Evolutionary conservation across 371 early-diverging fungal species (phyloP).

Genomic region (Fennellomyces sp.): DNA sequence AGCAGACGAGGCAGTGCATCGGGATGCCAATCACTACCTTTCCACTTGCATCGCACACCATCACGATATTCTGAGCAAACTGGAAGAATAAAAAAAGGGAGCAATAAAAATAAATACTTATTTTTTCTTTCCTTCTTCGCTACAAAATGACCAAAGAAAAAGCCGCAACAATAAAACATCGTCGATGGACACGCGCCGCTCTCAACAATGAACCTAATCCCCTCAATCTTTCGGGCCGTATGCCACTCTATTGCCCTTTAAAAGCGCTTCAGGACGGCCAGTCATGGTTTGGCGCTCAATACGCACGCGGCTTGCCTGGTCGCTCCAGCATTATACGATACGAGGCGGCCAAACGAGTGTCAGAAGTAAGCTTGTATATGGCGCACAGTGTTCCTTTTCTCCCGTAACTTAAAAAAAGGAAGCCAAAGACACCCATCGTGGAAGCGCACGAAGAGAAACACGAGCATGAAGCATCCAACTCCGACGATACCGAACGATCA

Average conservation of each 20-base stretch:
- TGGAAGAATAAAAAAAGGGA: no score
- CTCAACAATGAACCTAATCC: background rate
- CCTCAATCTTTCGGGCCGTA: background rate
- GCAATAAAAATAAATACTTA: no score
- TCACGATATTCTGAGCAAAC: no score
- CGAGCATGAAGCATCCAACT: conserved; percentile 4
- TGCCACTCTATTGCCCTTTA: conserved; percentile 11
- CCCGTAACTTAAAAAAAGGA: background rate
- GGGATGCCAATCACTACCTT: conserved; percentile 93
- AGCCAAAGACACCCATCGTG: background rate
- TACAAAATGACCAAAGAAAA: conserved; percentile 5
- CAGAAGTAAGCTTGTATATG: conserved; percentile 5
- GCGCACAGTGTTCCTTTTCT: background rate
- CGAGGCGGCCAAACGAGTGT: conserved; percentile 4
- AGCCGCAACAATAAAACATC: background rate
- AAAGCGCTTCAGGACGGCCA: conserved; percentile 14
- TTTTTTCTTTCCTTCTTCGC: background rate
- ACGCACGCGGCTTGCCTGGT: conserved; percentile 15
- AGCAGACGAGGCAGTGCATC: conserved; percentile 95
- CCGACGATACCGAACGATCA: background rate
- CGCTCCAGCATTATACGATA: conserved; percentile 15
- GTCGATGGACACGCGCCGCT: conserved; percentile 1
- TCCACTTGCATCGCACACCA: conserved; percentile 65
- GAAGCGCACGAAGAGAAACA: background rate
- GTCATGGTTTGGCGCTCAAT: conserved; percentile 12